Conservation (phyloP, 371 early-diverging fungal genomes). For the Mucor racemosus region DNA sequence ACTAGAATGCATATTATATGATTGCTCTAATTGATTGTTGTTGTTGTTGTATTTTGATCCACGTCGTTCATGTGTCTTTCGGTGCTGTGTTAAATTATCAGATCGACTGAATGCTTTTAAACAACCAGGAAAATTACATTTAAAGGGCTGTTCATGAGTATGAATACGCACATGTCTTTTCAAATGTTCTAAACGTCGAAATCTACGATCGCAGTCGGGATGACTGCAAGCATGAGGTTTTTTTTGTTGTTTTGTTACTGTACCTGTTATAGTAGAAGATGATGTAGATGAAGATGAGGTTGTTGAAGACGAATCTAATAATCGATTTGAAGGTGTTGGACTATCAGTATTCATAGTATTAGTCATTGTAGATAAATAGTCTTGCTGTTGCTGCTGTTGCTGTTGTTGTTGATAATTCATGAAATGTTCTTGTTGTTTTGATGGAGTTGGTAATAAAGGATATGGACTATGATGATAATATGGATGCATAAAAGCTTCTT, state of each 20-base stretch:
- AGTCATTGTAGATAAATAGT: slow-evolving; percentile 8
- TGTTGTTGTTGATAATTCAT: slow-evolving; percentile 15
- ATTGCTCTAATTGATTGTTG: slow-evolving; percentile 4
- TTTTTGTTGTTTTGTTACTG: slow-evolving; percentile 18
- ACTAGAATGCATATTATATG: not conserved
- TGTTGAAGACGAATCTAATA: slow-evolving; percentile 3
- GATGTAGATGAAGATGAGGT: slow-evolving; percentile 12
- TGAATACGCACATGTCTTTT: slow-evolving; percentile 89
- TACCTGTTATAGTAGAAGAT: slow-evolving; percentile 15
- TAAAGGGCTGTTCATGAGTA: slow-evolving; percentile 81
- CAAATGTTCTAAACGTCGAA: slow-evolving; percentile 88
- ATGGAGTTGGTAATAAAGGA: slow-evolving; percentile 26
- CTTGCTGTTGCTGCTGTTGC: slow-evolving; percentile 10
- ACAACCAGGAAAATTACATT: slow-evolving; percentile 73
- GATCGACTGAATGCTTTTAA: slow-evolving; percentile 80
- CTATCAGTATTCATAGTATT: not conserved
- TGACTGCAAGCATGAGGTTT: slow-evolving; percentile 61
- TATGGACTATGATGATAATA: slow-evolving; percentile 23
- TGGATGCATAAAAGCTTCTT: slow-evolving; percentile 5
- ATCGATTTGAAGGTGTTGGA: slow-evolving; percentile 7
- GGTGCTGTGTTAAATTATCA: slow-evolving; percentile 73
- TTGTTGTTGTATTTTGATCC: slow-evolving; percentile 25
- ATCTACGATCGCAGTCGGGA: slow-evolving; percentile 59
- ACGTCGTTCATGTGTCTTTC: slow-evolving; percentile 63
- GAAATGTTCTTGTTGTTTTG: slow-evolving; percentile 14